Conservation (phyloP, 73 alveolate species). For the Stentor roeselii region DNA sequence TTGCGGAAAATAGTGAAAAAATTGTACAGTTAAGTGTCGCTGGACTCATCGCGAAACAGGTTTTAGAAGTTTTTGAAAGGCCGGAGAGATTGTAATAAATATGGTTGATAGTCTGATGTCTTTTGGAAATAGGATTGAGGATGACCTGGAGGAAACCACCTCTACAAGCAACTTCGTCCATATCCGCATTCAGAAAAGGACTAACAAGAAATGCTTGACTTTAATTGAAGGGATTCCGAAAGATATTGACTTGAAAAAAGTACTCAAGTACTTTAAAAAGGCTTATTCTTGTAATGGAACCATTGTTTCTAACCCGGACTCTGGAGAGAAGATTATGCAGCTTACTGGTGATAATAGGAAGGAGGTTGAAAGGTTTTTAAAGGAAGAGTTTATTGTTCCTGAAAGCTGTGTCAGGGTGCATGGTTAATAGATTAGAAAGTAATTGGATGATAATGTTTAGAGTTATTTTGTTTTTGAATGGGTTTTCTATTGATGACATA, state of each 20-base stretch:
- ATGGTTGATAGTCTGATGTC: constrained; percentile 20
- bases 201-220: constrained; percentile 52
- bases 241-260: constrained; percentile 56
- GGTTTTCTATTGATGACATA: too few relatives aligned
- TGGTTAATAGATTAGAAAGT: background rate
- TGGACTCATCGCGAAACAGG: background rate
- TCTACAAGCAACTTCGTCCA: constrained; percentile 17
- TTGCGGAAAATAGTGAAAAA: background rate
- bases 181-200: constrained; percentile 44
- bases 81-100: background rate
- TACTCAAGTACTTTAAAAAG: constrained; percentile 43
- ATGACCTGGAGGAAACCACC: constrained; percentile 19
- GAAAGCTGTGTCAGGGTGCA: constrained; percentile 24
- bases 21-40: background rate
- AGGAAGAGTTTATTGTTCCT: constrained; percentile 19
- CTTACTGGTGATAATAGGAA: constrained; percentile 26
- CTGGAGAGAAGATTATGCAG: constrained; percentile 24
- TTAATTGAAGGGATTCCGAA: constrained; percentile 59
- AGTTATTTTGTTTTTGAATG: background rate
- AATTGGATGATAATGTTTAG: too few relatives aligned
- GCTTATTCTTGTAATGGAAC: constrained; percentile 30
- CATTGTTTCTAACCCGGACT: constrained; percentile 13
- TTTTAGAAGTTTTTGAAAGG: too few relatives aligned
- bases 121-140: background rate
- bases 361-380: constrained; percentile 23